These are phyloP conservation scores for Claviceps citrina DNA, from an alignment of 2,329 filamentous ascomycete species.

Conservation along the genomic window DNA sequence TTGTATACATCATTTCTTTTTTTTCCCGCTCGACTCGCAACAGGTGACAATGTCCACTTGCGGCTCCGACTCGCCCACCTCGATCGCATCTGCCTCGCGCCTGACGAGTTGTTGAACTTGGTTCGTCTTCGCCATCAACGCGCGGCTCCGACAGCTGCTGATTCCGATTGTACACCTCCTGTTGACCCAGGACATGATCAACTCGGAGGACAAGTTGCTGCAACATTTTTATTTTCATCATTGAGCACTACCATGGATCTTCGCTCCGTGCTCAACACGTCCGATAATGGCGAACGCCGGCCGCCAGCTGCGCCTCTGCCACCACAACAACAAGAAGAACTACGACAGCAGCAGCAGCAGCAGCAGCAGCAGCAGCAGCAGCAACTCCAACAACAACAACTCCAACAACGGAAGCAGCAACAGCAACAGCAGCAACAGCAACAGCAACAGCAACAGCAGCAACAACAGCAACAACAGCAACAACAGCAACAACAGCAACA, in stretches of 20 bases:
- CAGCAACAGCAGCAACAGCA: not conserved
- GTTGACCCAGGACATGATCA: not conserved
- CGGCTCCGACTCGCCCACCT: constrained; percentile 9
- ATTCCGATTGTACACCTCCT: not conserved
- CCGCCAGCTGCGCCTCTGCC: constrained; percentile 18
- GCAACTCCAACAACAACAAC: not conserved
- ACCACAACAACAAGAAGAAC: not conserved
- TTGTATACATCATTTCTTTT: not conserved
- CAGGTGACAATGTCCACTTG: constrained; percentile 13
- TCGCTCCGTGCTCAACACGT: constrained; percentile 37
- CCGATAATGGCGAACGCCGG: constrained; percentile 28
- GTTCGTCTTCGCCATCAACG: not conserved
- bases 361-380: not conserved
- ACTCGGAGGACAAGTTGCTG: not conserved
- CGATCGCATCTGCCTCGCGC: constrained; percentile 8
- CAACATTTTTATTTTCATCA: not conserved
- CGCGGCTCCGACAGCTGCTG: not conserved
- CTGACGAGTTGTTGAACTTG: constrained; percentile 6
- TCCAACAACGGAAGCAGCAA: not conserved
- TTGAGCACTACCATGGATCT: constrained; percentile 31
- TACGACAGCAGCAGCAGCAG: not conserved
- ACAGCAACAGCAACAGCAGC: not conserved
- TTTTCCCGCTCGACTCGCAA: not conserved
- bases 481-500: not conserved
- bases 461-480: not conserved